Base-by-base conservation (phyloP, 1,284 basidiomycete genomes). In the Pseudomicrostroma phylloplanum region DNA sequence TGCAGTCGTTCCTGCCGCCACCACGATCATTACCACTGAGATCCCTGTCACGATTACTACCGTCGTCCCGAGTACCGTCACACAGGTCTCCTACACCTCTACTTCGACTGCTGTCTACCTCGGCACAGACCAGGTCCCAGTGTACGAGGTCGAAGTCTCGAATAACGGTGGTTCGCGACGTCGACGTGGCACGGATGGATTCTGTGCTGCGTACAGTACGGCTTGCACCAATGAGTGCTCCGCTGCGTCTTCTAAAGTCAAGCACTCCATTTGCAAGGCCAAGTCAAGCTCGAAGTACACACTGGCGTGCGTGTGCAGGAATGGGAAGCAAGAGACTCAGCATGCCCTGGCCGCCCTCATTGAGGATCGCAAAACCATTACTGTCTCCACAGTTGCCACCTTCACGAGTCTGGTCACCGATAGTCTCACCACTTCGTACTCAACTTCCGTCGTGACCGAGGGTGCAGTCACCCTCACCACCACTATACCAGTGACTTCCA, bases 281-380 rank as follows among this genome's bases (percentile, higher is more conserved):
- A 40, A 39, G 9, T 12, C 9, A 12, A 11, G 17, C 55, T 8
- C 26, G 9, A 17, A 25, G 13, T 56, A 56, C 55, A 9, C 13
- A n/a, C 55, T 56, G 9, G 7, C 55, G 9, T 56, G 55, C 55
- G 11, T 43, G 15, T 56, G 55, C 55, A 25, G 8, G 12, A 58
- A 58, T 26, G 21, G 57, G 11, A 58, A 58, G 54, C 11, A 19
- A 12, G 57, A 58, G 54, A 58, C 57, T 7, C 30, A 58, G 54
- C 57, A 58, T 21, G 57, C 57, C 11, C 41, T 58, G 7, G 46
- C 39, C n/a, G 57, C 42, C 11, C 51, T 49, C 15, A 25, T 54
- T 8, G 36, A 58, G 13, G 7, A 58, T n/a, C 11, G 13, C 21
- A 17, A 54, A 19, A 25, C 51, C n/a, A 25, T 12, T n/a, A 58